These are phyloP conservation scores for Alternaria atra DNA, from an alignment of 2,329 filamentous ascomycete genomes.

Conservation along the genomic window DNA sequence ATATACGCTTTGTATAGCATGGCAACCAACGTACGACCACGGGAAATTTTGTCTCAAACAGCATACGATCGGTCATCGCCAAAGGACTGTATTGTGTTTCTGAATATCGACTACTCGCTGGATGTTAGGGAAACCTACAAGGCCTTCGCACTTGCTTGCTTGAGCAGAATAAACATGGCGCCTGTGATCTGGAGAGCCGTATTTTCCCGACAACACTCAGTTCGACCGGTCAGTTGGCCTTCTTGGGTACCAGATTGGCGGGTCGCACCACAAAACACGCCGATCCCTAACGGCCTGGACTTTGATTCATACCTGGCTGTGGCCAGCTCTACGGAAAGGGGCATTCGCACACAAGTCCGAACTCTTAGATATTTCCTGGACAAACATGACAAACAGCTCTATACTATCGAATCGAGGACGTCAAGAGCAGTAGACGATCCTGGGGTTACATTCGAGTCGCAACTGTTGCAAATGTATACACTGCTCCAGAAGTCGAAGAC, in stretches of 20 bases:
- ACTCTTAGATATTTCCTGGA: no score
- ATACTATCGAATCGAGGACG: neutral
- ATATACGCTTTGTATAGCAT: neutral
- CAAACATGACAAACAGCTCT: neutral
- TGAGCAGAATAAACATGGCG: neutral
- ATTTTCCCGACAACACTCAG: neutral
- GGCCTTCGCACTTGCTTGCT: neutral
- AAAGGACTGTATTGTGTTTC: fast-evolving
- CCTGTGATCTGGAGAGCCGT: neutral
- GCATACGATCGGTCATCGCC: neutral
- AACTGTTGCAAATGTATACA: neutral
- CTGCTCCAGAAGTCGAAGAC: neutral
- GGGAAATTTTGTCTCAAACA: fast-evolving
- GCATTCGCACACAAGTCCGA: no score
- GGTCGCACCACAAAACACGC: neutral
- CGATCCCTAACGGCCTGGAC: no score
- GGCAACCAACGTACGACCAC: neutral
- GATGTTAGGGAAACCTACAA: neutral
- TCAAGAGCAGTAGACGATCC: no score
- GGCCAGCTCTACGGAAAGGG: no score
- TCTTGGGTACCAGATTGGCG: constrained; percentile 16
- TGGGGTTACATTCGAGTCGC: fast-evolving
- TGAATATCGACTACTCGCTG: neutral
- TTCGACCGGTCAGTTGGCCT: neutral
- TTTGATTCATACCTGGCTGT: neutral